Base-by-base conservation (phyloP, 306 rosid species). In the Pterocarpus santalinus region DNA sequence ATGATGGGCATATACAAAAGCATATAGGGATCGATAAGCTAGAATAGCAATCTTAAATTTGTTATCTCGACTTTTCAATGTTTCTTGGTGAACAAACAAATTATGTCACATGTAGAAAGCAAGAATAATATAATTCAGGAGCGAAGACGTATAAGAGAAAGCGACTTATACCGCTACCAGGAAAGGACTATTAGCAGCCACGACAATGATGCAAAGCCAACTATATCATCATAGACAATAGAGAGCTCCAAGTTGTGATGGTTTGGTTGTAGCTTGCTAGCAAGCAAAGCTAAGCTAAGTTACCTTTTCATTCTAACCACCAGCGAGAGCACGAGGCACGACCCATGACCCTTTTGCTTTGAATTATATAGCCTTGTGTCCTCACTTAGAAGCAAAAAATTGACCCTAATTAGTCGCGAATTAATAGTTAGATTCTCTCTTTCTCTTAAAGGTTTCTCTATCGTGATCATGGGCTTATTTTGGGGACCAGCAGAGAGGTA, bases 131-230 rank as follows among this genome's bases (percentile, higher is more conserved):
- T 30, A 65, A 73, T 35, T 75, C 79, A 65, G 16, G 74, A 77
- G 72, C 11, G 65, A 74, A 22, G 78, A 76, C 80, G 89, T 69
- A 85, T 17, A 86, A 60, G 8, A 79, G 92, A 90, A 85, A 88
- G 86, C 86, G 88, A 90, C 88, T 85, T 76, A 57, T 2, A 73
- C 57, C 55, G 58, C 75, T 58, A 80, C 33, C 80, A 52, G 39
- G 66, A 58, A 81, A 80, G 51, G 78, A 69, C 72, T 64, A 80
- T 76, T 72, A 70, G 76, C 82, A 75, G 76, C 83, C 83, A 78
- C 73, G 87, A 89, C 64, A 80, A 80, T 22, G 88, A 87, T 84
- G 86, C 85, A 46, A 83, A 84, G 36, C 90, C 92, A 85, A 84
- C 90, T 51, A 38, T 57, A 44, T 80, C 58, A 14, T 35, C 38